Base-by-base conservation (phyloP, 306 rosid species). In the Cicer chorassanicum region DNA sequence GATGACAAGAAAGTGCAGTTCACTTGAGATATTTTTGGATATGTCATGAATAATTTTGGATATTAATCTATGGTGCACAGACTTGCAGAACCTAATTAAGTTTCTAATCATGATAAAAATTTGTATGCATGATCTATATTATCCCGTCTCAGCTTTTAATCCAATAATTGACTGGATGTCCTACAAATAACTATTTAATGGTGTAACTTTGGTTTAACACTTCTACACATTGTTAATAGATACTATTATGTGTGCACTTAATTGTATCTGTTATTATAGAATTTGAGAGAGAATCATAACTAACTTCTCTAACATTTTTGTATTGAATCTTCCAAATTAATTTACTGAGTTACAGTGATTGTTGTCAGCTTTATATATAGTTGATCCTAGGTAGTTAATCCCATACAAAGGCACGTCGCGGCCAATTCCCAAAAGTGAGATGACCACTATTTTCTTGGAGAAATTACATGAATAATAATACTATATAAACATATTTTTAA, bases 101-200 rank as follows among this genome's bases (percentile, higher is more conserved):
- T 53, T 65, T 41, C 44, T 21, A 14, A 54, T 76, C 46, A 21
- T 66, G 57, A 45, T 42, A 76, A 65, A 75, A 41, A 5, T 41
- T 75, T 65, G 13, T 65, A 41, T 41, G 73, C 55, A n/a, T 53
- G 66, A 65, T 15, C 53, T 74, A 36, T 34, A 63, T 51, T 54
- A 19, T 19, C 51, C 41, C 34, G 18, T 51, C 42, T 9, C 11
- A 40, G 7, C 16, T 64, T 60, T 74, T 60, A 60, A 45, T 34
- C 48, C 60, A 36, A 45, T 45, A 48, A 9, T 1, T 8, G 9
- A 29, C 45, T 44, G 15, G 49, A 50, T 10, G 7, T 71, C 40
- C 24, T 41, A 21, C 54, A 41, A 1, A 71, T 40, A 21, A 42
- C 41, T 16, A 41, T 74, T 61, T 74, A 44, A 61, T 61, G 40